These are phyloP conservation scores for Balansia obtecta DNA, from an alignment of 2,329 filamentous ascomycete species.

Conservation along the genomic window DNA sequence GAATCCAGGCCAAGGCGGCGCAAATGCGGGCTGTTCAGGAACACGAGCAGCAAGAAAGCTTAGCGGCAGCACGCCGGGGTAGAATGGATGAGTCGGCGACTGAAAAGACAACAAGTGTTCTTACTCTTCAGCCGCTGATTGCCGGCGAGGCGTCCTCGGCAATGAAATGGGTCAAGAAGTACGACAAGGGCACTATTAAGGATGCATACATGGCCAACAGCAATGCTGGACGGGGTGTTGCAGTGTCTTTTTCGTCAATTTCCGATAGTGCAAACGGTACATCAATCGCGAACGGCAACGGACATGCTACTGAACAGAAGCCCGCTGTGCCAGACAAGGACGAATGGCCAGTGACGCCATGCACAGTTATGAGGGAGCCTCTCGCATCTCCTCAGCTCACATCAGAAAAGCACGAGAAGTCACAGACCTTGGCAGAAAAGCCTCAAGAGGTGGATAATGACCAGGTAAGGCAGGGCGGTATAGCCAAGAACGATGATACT, in stretches of 20 bases:
- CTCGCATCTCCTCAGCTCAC: background rate
- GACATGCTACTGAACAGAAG: background rate
- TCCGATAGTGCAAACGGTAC: constrained; percentile 22
- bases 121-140: constrained; percentile 77
- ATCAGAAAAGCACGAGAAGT: background rate
- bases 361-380: constrained; percentile 1
- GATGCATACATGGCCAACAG: constrained; percentile 72
- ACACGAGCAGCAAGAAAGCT: constrained; percentile 36
- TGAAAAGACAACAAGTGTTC: constrained; percentile 75
- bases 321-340: constrained; percentile 31
- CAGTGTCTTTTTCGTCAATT: constrained; percentile 18
- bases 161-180: constrained; percentile 93
- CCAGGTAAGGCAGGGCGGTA: background rate
- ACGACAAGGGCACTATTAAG: constrained; percentile 79
- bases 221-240: constrained; percentile 54
- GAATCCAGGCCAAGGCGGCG: constrained; percentile 82
- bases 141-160: constrained; percentile 81
- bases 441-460: background rate
- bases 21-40: constrained; percentile 65
- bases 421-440: background rate
- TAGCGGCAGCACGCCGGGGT: constrained; percentile 32
- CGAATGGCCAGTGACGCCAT: constrained; percentile 6
- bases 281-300: constrained; percentile 6
- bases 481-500: background rate
- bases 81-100: constrained; percentile 45